Conservation (phyloP, 768 basidiomycete genomes). For the Boletus eberwhitei region DNA sequence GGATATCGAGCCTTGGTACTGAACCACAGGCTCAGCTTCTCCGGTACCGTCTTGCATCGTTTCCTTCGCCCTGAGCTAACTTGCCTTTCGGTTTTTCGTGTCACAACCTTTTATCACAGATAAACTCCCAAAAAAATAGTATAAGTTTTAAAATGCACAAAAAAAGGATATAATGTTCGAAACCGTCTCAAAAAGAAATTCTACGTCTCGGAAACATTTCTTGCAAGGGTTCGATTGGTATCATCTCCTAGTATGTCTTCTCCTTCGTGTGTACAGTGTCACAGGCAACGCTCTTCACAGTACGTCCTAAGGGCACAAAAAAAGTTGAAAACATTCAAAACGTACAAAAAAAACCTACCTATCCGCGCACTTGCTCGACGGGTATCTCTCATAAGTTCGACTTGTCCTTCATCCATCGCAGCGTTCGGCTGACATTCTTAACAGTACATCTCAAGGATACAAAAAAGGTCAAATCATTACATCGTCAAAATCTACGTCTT, state of each 20-base stretch:
- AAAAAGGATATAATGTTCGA: neutral
- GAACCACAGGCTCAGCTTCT: neutral
- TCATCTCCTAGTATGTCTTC: neutral
- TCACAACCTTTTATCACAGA: neutral
- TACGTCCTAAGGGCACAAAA: neutral
- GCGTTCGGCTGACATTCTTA: neutral
- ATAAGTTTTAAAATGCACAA: neutral
- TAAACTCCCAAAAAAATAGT: neutral
- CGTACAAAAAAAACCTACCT: neutral
- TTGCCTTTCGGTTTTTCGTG: neutral
- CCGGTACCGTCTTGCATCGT: neutral
- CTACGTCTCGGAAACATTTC: neutral
- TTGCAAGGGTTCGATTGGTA: neutral
- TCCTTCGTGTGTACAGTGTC: neutral
- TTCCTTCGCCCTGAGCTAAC: neutral
- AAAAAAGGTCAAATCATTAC: neutral
- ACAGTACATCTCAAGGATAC: neutral
- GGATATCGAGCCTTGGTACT: conserved; percentile 12
- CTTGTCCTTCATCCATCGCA: neutral
- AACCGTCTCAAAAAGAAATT: neutral
- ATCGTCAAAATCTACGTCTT: neutral
- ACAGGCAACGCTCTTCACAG: neutral
- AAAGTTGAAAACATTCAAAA: conserved; percentile 3
- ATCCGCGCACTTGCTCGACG: neutral
- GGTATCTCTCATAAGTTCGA: neutral